Evolutionary conservation across 2,329 filamentous ascomycete species (phyloP).

Genomic region (Alternaria viburni): DNA sequence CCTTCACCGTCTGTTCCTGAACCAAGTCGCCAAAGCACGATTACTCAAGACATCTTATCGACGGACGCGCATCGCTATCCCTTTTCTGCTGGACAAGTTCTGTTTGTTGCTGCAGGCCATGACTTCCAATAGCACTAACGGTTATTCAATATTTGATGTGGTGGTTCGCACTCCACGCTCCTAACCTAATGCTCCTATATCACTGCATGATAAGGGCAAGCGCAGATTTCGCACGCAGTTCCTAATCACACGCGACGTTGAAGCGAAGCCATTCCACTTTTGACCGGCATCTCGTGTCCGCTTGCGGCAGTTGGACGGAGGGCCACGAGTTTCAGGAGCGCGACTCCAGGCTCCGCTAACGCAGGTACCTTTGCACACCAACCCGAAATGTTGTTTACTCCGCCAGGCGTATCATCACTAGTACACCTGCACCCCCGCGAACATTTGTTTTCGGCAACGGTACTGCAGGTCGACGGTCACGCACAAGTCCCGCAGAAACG

Average conservation of each 20-base stretch:
- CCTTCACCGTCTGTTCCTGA: conserved; percentile 1
- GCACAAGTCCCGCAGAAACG: conserved; percentile 35
- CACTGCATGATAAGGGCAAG: conserved; percentile 20
- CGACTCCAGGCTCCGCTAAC: conserved; percentile 37
- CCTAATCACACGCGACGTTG: conserved; percentile 16
- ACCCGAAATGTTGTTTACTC: conserved; percentile 44
- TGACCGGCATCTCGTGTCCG: conserved; percentile 28
- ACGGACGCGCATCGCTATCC: conserved; percentile 7
- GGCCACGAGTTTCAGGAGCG: conserved; percentile 42
- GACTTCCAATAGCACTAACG: conserved; percentile 25
- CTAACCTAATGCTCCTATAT: conserved; percentile 27
- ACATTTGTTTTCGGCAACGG: conserved; percentile 41
- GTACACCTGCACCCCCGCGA: conserved; percentile 11
- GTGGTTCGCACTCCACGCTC: conserved; percentile 15
- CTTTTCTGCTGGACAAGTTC: conserved; percentile 14
- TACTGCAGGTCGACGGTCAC: conserved; percentile 31
- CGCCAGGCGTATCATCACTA: conserved; percentile 32
- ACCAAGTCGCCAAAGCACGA: conserved; percentile 16
- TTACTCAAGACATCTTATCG: conserved; percentile 3
- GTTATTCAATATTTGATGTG: conserved; percentile 16
- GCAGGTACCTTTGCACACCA: conserved; percentile 44
- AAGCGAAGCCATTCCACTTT: conserved; percentile 32
- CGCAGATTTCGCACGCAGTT: conserved; percentile 15
- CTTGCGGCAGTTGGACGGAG: conserved; percentile 30
- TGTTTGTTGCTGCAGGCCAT: conserved; percentile 21